Evolutionary conservation across 139 green algal genomes (phyloP).

Genomic region (Nannochloris sp.): DNA sequence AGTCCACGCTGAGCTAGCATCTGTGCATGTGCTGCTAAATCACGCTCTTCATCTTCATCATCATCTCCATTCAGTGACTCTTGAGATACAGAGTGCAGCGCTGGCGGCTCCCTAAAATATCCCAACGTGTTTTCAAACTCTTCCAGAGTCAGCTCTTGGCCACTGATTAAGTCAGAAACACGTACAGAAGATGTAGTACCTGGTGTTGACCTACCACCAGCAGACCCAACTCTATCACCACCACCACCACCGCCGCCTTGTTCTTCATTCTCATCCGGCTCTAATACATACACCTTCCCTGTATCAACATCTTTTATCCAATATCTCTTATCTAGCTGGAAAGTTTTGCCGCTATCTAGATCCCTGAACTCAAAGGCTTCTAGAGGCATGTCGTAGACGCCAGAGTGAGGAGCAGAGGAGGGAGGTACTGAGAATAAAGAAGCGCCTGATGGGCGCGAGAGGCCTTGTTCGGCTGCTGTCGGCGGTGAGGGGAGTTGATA

Average conservation of each 20-base stretch:
- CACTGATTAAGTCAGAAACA: constrained; percentile 18
- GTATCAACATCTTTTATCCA: constrained; percentile 48
- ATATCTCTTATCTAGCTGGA: constrained; percentile 28
- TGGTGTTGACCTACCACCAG: constrained; percentile 1
- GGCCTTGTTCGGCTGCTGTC: no score
- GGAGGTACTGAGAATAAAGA: constrained; percentile 25
- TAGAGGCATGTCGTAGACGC: constrained; percentile 21
- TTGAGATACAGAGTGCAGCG: not conserved
- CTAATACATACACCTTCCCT: constrained; percentile 35
- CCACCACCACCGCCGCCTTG: not conserved
- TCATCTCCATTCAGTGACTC: not conserved
- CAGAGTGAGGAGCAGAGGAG: constrained; percentile 9
- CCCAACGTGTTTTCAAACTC: constrained; percentile 40
- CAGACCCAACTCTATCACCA: constrained; percentile 19
- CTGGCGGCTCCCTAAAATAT: constrained; percentile 1
- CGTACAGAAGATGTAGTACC: not conserved
- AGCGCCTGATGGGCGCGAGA: no score
- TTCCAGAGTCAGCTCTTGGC: constrained; percentile 18
- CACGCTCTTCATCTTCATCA: not conserved
- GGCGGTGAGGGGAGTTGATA: no score
- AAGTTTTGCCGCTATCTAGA: constrained; percentile 33
- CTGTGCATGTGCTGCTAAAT: no score
- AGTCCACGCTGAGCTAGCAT: constrained; percentile 8
- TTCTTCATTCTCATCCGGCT: not conserved
- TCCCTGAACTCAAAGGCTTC: constrained; percentile 31